Percentiles rank a stretch among this genome's conserved stretches.
Conservation (phyloP, 495 filamentous ascomycete genomes). For the Hypoxylon lienhwacheense region DNA sequence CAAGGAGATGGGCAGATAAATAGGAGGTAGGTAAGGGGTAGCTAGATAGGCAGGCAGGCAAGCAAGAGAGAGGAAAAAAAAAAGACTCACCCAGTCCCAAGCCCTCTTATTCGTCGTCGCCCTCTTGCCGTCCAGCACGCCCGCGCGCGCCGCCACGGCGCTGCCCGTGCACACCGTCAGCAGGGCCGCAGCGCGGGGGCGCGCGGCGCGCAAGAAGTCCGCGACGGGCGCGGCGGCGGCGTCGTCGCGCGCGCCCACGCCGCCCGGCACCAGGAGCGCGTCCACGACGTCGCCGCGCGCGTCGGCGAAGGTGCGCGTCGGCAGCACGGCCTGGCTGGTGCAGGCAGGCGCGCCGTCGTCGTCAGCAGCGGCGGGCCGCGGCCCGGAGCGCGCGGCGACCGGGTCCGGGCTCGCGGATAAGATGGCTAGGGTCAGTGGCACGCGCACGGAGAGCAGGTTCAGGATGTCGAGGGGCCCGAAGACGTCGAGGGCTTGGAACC, state of each 20-base stretch:
- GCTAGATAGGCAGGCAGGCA: background rate
- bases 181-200: constrained; percentile 54
- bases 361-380: constrained; percentile 18
- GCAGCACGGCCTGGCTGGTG: constrained; percentile 52
- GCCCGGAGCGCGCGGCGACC: too few relatives aligned
- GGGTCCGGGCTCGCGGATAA: constrained; percentile 57
- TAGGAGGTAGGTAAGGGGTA: background rate
- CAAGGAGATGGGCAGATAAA: background rate
- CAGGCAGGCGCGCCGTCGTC: constrained; percentile 29
- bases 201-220: constrained; percentile 49
- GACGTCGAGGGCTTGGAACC: constrained; percentile 56
- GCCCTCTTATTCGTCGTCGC: constrained; percentile 60
- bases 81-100: constrained; percentile 42
- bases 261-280: constrained; percentile 68
- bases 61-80: background rate
- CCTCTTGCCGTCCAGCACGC: constrained; percentile 58
- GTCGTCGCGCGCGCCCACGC: constrained; percentile 53
- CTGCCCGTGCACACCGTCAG: constrained; percentile 66
- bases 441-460: constrained; percentile 52
- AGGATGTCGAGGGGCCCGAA: constrained; percentile 66
- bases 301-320: constrained; percentile 62
- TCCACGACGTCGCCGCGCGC: constrained; percentile 54
- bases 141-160: constrained; percentile 53
- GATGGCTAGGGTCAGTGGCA: constrained; percentile 49
- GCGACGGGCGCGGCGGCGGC: constrained; percentile 42